Base-by-base conservation (phyloP, 2,329 filamentous ascomycete species). In the Hymenoscyphus albidus region DNA sequence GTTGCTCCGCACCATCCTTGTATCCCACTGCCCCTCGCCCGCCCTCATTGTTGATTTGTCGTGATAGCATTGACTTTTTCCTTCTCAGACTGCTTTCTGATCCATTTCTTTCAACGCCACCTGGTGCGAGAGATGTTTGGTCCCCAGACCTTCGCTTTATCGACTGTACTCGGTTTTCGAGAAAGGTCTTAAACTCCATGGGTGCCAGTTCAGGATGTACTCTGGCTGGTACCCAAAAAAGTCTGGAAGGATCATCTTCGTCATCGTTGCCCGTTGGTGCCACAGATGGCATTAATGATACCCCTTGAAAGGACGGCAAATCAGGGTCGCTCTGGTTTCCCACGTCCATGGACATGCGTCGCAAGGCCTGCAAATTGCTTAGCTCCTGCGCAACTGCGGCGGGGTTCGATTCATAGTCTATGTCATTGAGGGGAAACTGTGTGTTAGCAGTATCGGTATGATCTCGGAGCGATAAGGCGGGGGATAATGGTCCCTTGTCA, bases 201-300 rank as follows among this genome's bases (percentile, higher is more conserved):
- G 95, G 95, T 2, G 95, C 95, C 59, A 99, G 82, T 77, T 99
- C 95, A 0, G 95, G 95, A 73, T 99, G 95, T 35, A 99, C 84
- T 65, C 93, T 87, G 31, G 95, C 95, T 5, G 95, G 95, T 5
- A 99, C 95, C 95, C 95, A 99, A 70, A 98, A 91, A 65, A 98
- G 79, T 67, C 93, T 86, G 1, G 93, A 93, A 7, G 92, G 87
- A 75, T 98, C 94, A 71, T 93, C 90, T 75, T 96, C 93, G 72
- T 96, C 90, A 68, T 92, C 90, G 66, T 86, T 85, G 39, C 87
- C 85, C 2, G 83, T 87, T 1, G 91, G 91, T 18, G 91, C 89
- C 68, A 89, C 84, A 18, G 89, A 83, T 2, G 91, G 88, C 79
- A 92, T 85, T 48, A 88, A 78, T 5, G 84, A 84, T 74, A 87